These are phyloP conservation scores for Solanum chiquidenum DNA, from an alignment of 257 asterid genomes.

Conservation along the genomic window DNA sequence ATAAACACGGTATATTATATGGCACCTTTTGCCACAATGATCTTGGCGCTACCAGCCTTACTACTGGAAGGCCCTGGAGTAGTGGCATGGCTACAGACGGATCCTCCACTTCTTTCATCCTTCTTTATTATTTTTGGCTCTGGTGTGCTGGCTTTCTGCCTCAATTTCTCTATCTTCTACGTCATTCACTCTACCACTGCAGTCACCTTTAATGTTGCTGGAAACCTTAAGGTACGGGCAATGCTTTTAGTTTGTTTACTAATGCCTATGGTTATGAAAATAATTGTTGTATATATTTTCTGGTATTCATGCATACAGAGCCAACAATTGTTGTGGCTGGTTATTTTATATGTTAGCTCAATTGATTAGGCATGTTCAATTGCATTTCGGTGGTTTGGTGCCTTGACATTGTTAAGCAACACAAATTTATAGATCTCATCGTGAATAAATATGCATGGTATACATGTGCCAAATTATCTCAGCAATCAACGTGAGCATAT, in stretches of 20 bases:
- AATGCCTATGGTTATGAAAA: background rate
- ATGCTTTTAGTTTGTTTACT: background rate
- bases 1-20: conserved; percentile 95
- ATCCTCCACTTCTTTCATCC: conserved; percentile 53
- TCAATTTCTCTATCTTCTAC: conserved; percentile 88
- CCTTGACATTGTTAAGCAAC: background rate
- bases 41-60: conserved; percentile 73
- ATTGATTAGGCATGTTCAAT: background rate
- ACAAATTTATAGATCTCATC: background rate
- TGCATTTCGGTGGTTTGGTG: background rate
- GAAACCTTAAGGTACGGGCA: conserved; percentile 72
- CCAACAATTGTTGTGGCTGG: background rate
- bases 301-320: background rate
- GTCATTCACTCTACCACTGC: conserved; percentile 98
- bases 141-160: conserved; percentile 85
- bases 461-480: background rate
- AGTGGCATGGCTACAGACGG: conserved; percentile 47
- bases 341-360: background rate
- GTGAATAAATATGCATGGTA: background rate
- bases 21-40: conserved; percentile 97
- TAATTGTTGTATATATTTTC: background rate
- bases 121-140: conserved; percentile 68
- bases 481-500: background rate
- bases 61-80: conserved; percentile 79
- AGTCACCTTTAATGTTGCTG: conserved; percentile 96